Percentiles rank a stretch among this genome's conserved stretches.
phyloP scores from a whole-genome alignment of 148 eudicot genomes.

The Suaeda aralocaspica region DNA sequence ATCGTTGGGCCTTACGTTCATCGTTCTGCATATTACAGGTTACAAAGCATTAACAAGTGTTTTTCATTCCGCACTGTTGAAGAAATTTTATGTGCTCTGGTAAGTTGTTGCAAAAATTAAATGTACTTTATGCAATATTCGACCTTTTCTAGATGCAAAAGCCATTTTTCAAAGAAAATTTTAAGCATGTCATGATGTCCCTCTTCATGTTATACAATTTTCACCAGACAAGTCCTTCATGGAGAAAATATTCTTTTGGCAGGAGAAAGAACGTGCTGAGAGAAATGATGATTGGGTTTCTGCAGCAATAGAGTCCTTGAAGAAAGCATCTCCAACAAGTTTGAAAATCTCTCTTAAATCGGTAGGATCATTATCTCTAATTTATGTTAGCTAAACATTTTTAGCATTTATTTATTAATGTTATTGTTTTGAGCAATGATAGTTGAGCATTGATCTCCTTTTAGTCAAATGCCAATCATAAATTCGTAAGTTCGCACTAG shows the following conservation, averaged over 20 bases:
- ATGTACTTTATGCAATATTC: not conserved
- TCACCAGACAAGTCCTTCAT: too few relatives aligned
- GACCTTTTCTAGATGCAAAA: not conserved
- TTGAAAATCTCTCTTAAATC: slow-evolving; percentile 86
- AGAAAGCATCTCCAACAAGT: slow-evolving; percentile 87
- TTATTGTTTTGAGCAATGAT: too few relatives aligned
- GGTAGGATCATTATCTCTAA: slow-evolving; percentile 36
- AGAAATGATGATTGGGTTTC: slow-evolving; percentile 61
- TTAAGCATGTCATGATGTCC: not conserved
- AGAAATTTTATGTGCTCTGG: slow-evolving; percentile 73
- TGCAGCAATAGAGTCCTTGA: slow-evolving; percentile 59
- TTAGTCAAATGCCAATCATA: too few relatives aligned
- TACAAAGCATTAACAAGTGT: slow-evolving; percentile 58
- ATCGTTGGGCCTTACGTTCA: not conserved
- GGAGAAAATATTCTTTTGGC: slow-evolving; percentile 18
- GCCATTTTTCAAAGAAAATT: not conserved
- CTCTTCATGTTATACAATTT: not conserved
- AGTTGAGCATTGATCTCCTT: too few relatives aligned
- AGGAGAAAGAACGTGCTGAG: slow-evolving; percentile 59
- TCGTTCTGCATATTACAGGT: slow-evolving; percentile 38
- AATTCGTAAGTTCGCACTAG: too few relatives aligned
- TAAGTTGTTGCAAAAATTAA: slow-evolving; percentile 33
- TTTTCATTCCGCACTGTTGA: slow-evolving; percentile 70
- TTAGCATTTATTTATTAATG: not conserved
- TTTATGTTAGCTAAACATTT: not conserved